Evolutionary conservation across 495 filamentous ascomycete species (phyloP).

Genomic region (Aspergillus avenaceus): DNA sequence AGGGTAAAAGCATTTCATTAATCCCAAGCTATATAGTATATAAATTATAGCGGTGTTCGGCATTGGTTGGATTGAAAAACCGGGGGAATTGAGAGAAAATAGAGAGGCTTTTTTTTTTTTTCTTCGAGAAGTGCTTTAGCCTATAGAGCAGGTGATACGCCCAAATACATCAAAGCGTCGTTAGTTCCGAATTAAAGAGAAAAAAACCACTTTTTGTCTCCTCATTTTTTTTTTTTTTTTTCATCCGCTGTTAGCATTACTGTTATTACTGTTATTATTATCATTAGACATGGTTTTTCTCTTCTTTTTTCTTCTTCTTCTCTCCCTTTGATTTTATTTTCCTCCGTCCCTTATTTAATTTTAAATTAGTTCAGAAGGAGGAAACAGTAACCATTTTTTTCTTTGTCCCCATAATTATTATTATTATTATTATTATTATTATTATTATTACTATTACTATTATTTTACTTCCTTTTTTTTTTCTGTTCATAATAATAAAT

Average conservation of each 20-base stretch:
- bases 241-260: not conserved
- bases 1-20: too few species aligned
- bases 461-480: not conserved
- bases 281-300: too few species aligned
- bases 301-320: conserved; percentile 10
- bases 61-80: not conserved
- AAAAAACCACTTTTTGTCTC: not conserved
- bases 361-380: conserved; percentile 3
- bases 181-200: not conserved
- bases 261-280: too few species aligned
- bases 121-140: too few species aligned
- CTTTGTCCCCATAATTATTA: not conserved
- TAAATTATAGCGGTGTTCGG: not conserved
- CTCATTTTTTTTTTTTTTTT: conserved; percentile 1
- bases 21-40: too few species aligned
- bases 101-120: not conserved
- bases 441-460: not conserved
- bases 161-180: conserved; percentile 1
- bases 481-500: too few species aligned
- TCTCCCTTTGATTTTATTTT: not conserved
- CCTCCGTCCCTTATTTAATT: conserved; percentile 1
- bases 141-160: conserved; percentile 3
- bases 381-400: too few species aligned
- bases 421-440: not conserved
- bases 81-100: not conserved